These are phyloP conservation scores for Stygiomarasmius scandens DNA, from an alignment of 1,284 basidiomycete genomes.

Conservation along the genomic window DNA sequence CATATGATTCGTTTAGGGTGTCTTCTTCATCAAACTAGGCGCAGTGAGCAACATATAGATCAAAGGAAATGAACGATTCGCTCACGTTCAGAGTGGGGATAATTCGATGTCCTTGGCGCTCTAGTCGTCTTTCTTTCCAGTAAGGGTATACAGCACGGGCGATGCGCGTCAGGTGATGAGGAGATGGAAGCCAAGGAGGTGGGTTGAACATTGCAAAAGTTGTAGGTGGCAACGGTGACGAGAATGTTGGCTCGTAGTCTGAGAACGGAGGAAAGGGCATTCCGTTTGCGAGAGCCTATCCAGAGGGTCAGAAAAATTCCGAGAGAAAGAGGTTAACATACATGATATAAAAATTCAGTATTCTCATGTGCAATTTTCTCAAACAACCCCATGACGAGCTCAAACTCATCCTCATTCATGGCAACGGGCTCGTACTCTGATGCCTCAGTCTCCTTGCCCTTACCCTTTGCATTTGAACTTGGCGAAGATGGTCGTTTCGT, in stretches of 20 bases:
- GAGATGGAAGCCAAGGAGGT: constrained; percentile 62
- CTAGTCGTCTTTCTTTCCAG: constrained; percentile 78
- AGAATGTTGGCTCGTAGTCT: constrained; percentile 77
- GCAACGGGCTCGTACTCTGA: constrained; percentile 50
- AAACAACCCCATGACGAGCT: constrained; percentile 93
- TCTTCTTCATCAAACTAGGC: constrained; percentile 87
- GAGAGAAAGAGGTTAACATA: constrained; percentile 53
- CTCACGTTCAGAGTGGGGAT: constrained; percentile 80
- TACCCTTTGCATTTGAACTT: constrained; percentile 70
- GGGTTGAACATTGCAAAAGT: constrained; percentile 65
- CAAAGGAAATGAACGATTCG: too few species aligned
- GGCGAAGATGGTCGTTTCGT: constrained; percentile 36
- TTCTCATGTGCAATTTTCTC: constrained; percentile 92
- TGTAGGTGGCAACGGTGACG: constrained; percentile 53
- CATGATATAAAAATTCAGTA: constrained; percentile 90
- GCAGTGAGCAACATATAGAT: neutral
- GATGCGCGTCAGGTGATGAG: constrained; percentile 59
- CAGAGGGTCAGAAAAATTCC: too few species aligned
- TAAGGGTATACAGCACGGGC: constrained; percentile 76
- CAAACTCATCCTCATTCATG: constrained; percentile 90
- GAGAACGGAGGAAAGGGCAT: constrained; percentile 77
- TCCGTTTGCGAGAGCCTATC: constrained; percentile 61
- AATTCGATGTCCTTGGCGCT: constrained; percentile 76
- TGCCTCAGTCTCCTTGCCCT: constrained; percentile 73
- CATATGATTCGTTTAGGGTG: constrained; percentile 90